phyloP scores from a whole-genome alignment of 2,329 filamentous ascomycete genomes.

The Cladophialophora bantiana region DNA sequence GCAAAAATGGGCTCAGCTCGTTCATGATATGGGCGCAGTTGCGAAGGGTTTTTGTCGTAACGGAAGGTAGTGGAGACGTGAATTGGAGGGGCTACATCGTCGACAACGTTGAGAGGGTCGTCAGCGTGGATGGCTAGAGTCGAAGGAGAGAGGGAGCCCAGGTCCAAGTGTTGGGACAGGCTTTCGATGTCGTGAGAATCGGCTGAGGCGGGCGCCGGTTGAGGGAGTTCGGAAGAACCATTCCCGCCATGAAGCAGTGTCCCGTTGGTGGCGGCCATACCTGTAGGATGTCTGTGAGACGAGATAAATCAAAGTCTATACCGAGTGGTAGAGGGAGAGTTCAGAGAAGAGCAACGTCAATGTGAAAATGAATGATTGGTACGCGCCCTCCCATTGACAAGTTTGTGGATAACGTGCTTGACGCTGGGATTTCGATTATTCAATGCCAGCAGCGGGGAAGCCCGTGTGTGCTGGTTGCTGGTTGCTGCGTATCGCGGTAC shows the following conservation, averaged over 20 bases:
- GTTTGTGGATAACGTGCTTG: neutral
- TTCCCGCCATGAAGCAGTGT: neutral
- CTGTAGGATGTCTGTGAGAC: neutral
- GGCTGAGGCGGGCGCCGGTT: neutral
- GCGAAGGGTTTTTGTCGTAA: conserved; percentile 74
- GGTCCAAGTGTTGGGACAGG: conserved; percentile 18
- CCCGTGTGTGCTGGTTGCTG: neutral
- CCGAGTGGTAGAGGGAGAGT: neutral
- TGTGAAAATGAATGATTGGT: neutral
- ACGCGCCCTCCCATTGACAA: conserved; percentile 4
- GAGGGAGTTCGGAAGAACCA: neutral
- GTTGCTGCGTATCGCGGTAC: too few species aligned
- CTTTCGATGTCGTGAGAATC: conserved; percentile 19
- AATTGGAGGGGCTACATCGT: conserved; percentile 85
- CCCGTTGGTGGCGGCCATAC: neutral
- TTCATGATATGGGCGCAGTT: conserved; percentile 60
- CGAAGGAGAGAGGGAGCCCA: conserved; percentile 54
- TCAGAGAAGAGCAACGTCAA: neutral
- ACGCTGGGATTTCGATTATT: neutral
- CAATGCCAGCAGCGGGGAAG: neutral
- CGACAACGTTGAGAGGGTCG: conserved; percentile 73
- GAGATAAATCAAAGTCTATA: neutral
- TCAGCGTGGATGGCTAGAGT: conserved; percentile 84
- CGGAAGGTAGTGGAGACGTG: conserved; percentile 93
- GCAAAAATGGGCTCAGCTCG: conserved; percentile 51